Percentiles rank a stretch among this genome's conserved stretches.
These are phyloP conservation scores for Boletus tylopilopsis DNA, from an alignment of 768 basidiomycete genomes.

Conservation along the genomic window DNA sequence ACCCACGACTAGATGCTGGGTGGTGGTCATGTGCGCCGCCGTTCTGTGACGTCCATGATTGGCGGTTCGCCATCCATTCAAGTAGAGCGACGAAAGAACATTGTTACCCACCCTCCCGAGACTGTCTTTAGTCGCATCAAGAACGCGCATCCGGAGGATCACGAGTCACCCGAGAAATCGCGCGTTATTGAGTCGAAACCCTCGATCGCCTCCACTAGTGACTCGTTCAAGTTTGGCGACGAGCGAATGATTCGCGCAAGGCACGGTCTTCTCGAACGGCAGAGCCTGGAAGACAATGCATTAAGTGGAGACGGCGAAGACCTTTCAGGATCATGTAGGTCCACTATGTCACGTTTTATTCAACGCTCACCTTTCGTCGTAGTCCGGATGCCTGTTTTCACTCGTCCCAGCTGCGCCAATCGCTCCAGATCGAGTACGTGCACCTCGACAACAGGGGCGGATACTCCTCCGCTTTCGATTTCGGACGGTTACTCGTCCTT, in stretches of 20 bases:
- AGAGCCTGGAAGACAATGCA: constrained; percentile 64
- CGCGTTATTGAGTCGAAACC: constrained; percentile 54
- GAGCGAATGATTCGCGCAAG: constrained; percentile 66
- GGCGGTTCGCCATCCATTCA: constrained; percentile 69
- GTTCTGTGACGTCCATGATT: constrained; percentile 61
- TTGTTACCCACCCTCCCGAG: constrained; percentile 24
- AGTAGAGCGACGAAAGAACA: constrained; percentile 59
- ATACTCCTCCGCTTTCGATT: constrained; percentile 67
- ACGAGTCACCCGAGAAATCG: constrained; percentile 39
- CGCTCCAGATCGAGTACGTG: constrained; percentile 68
- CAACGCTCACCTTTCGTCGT: constrained; percentile 4
- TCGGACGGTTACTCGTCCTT: constrained; percentile 64
- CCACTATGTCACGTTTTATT: neutral
- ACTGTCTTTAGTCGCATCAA: constrained; percentile 38
- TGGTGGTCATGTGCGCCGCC: constrained; percentile 68
- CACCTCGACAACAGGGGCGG: constrained; percentile 61
- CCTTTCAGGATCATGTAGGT: constrained; percentile 45
- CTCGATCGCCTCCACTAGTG: constrained; percentile 58
- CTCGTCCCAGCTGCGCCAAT: constrained; percentile 46
- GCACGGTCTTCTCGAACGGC: constrained; percentile 57
- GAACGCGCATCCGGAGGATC: constrained; percentile 5
- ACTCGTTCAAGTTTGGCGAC: constrained; percentile 58
- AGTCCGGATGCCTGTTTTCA: constrained; percentile 58
- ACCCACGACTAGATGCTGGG: constrained; percentile 62
- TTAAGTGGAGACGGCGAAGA: constrained; percentile 69